Conservation (phyloP, 2,329 filamentous ascomycete species). For the Daldinia sp. region DNA sequence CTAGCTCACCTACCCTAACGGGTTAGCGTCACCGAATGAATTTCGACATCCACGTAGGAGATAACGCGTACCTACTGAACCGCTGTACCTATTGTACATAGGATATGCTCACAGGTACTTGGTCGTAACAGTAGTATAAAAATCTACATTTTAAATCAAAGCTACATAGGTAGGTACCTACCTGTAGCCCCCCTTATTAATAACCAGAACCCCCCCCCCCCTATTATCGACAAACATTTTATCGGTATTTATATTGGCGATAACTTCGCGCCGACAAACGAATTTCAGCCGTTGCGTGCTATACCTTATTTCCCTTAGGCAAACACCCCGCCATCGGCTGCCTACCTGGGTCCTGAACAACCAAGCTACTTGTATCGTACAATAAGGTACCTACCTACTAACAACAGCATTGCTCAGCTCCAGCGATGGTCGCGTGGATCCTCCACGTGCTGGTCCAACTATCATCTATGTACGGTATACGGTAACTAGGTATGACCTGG, state of each 20-base stretch:
- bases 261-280: not conserved
- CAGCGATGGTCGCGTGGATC: conserved; percentile 19
- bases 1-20: conserved; percentile 9
- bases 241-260: not conserved
- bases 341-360: no score
- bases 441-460: conserved; percentile 26
- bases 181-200: no score
- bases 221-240: not conserved
- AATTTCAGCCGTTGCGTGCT: not conserved
- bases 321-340: not conserved
- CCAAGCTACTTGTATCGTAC: not conserved
- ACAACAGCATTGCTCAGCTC: no score
- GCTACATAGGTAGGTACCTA: no score
- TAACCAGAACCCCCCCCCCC: no score
- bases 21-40: conserved; percentile 14
- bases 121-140: no score
- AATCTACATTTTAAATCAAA: no score
- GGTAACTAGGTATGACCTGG: no score
- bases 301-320: no score
- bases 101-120: no score
- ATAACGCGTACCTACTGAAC: conserved; percentile 1
- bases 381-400: not conserved
- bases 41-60: not conserved
- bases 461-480: no score
- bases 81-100: no score